Base-by-base conservation (phyloP, 2,329 filamentous ascomycete genomes). In the Botrytis fabae region DNA sequence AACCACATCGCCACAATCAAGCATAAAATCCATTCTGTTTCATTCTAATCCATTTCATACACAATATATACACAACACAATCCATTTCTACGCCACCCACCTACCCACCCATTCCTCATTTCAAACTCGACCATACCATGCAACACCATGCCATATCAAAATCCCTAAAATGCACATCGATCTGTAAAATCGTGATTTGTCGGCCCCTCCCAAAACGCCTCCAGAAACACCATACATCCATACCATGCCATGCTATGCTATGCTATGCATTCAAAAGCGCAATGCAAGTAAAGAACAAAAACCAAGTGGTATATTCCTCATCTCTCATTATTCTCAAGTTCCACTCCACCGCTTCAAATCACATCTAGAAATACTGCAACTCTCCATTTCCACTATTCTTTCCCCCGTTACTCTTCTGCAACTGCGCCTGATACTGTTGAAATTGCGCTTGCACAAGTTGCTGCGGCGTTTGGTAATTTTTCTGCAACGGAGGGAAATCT, bases 401-500 rank as follows among this genome's bases (percentile, higher is more conserved):
- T 4, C 73, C 76, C n/a, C 75, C 75, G 59, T 80, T 78, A 54
- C 75, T 74, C 65, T 78, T 76, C 57, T 80, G 75, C 60, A 80
- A 78, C 28, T 77, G 79, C 35, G 79, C 75, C 18, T 80, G 75
- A 46, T 80, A 80, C 54, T 80, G 78, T 35, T 80, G 74, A 64
- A 80, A 80, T 42, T 80, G 78, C 32, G 79, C 78, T 62, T 81
- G 78, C 25, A 80, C 77, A 14, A 80, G 73, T 75, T 81, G 79
- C 62, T 81, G 79, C 22, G 79, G 79, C 9, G 76, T 80, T 64
- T 80, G 80, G 72, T 80, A 78, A 28, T 79, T 77, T 44, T 80
- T 80, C 38, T 81, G 80, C 18, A 81, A 70, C 1, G 79, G 79
- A 4, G 80, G 80, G 69, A 81, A 81, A 66, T 82, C 80, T 65